Base-by-base conservation (phyloP, 257 asterid species). In the Craterostigma plantagineum region DNA sequence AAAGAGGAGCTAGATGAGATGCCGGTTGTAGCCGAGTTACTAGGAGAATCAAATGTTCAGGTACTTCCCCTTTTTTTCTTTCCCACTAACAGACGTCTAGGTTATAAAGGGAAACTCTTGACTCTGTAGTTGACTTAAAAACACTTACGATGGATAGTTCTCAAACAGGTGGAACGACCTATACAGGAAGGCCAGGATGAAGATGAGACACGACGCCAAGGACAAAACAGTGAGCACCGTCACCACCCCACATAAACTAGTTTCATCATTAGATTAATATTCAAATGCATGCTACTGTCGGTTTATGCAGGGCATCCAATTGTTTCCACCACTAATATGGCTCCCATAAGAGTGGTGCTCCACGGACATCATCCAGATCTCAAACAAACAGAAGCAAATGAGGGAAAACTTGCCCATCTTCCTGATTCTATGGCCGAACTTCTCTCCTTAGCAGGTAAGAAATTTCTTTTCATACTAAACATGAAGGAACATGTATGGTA, bases 351-450 rank as follows among this genome's bases (percentile, higher is more conserved):
- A 68, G 77, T 82, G 44, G 62, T 72, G 59, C 75, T 87, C 56
- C 95, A 87, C 63, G 93, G 83, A 35, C 77, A 82, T 67, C 91
- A 75, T 61, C 92, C 91, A 61, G 76, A 66, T 59, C 60, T 66
- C 52, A 75, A 71, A 52, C 45, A 49, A 46, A 58, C 44, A 35
- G 79, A 67, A 58, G 75, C 65, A 61, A 52, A 62, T 50, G 75
- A 72, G 40, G 93, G 92, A 42, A 76, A 66, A 62, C 81, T 82
- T 42, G 71, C 84, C 55, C 79, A 76, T 72, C 86, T 82, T 52
- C 95, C 98, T 9, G 66, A 64, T 49, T 71, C 98, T 58, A 52
- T 74, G 44, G 75, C 76, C 51, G 77, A 41, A 40, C 79, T 87
- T 52, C 69, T 82, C 59, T 52, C 42, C 51, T 62, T 78, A 63